Base-by-base conservation (phyloP, 345 rosid genomes). In the Pistacia vera region DNA sequence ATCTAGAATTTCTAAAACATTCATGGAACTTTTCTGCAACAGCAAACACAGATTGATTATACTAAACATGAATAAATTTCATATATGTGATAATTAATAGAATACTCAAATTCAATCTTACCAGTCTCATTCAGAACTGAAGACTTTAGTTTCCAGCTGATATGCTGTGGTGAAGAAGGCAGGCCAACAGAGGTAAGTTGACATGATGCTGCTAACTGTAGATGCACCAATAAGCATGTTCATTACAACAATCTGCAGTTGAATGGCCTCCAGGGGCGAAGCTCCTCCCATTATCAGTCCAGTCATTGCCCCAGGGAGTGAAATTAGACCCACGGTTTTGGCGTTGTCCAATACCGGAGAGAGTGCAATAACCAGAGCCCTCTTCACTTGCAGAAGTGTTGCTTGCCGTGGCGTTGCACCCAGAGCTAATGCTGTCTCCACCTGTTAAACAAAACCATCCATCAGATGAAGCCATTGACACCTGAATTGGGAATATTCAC, bases 271-370 rank as follows among this genome's bases (percentile, higher is more conserved):
- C 1, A 90, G 73, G 0, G 98, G 97, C 5, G 98, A 92, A 8
- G 99, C 93, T 61, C 99, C 99, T 8, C 98, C 99, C 99, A 95
- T 93, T 73, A 95, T 95, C 73, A 95, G 88, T 20, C 97, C 93
- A 1, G 98, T 95, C 98, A 93, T 95, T 0, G 99, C 97, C 0
- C 98, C 97, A 0, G 99, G 99, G 46, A 93, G 83, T 0, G 97
- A 92, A 28, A 93, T 93, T 57, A 95, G 86, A n/a, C 98, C 98
- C 16, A 95, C 99, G 0, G 98, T 93, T 83, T 95, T 95, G 1
- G 97, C 96, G 78, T 86, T 93, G 89, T 93, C 99, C 17, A 95
- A 60, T 7, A 93, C 95, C 0, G 98, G 97, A 20, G 99, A 95
- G 0, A 95, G 86, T 5, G 98, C 93, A 8, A 93, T 90, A 3